Evolutionary conservation across 345 rosid species (phyloP), one percentile per base, ranked within the genome.

Genomic region (Murraya paniculata): DNA sequence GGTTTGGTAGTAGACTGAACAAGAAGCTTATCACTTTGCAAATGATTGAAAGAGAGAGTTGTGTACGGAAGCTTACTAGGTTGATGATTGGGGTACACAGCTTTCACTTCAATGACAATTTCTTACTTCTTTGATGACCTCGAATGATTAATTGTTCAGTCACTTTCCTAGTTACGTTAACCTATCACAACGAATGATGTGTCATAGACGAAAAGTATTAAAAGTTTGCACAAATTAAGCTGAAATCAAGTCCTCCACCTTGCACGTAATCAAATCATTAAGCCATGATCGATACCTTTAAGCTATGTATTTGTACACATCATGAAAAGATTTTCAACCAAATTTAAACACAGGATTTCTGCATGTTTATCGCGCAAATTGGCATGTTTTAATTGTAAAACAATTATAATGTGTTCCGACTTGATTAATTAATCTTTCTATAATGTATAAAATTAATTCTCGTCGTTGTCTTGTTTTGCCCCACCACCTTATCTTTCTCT

Each of bases 401-500:
- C 7, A 5, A 45, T 10, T 45, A 16, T n/a, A n/a, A n/a, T n/a
- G 4, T 13, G n/a, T 7, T 14, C 14, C n/a, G 1, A 1, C 50
- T 13, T 45, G 50, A 11, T 45, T 56, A 19, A 56, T 19, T 19
- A n/a, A 21, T 56, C 39, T 64, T 7, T 64, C 39, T 64, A 7
- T 64, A 18, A 35, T 9, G 14, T 6, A 3, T 7, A 10, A 39
- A 75, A 70, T 59, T 64, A 71, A 70, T 50, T 58, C 55, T 65
- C 11, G 56, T 70, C 79, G 18, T 18, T 66, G n/a, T 79, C 76
- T 64, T 19, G 33, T 10, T 57, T 39, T 24, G 14, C 82, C 82
- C 82, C 85, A 78, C 84, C 68, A 69, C 78, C 79, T 78, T 70
- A 74, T 82, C 81, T 21, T 50, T 68, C 38, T 5, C 78, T 74